These are phyloP conservation scores for Podospora conica DNA, from an alignment of 495 filamentous ascomycete genomes.

Conservation along the genomic window DNA sequence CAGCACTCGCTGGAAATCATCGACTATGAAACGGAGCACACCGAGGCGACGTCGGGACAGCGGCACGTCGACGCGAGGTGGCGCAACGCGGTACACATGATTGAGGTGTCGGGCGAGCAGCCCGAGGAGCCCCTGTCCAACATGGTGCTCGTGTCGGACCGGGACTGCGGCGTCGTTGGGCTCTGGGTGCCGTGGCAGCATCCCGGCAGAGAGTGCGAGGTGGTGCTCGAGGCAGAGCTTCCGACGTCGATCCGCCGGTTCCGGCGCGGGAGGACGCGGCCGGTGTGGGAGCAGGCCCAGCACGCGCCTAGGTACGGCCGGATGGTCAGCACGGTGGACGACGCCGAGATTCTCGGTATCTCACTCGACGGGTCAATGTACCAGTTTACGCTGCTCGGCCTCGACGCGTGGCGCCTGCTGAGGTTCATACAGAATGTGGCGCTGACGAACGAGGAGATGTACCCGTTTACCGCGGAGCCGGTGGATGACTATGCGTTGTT, in stretches of 20 bases:
- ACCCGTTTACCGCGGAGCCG: conserved; percentile 12
- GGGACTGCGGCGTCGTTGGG: conserved; percentile 42
- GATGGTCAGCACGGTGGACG: conserved; percentile 22
- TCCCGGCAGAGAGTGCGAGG: conserved; percentile 35
- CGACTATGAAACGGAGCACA: conserved; percentile 23
- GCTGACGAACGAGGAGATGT: conserved; percentile 19
- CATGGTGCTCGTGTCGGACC: conserved; percentile 43
- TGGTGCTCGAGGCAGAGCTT: conserved; percentile 48
- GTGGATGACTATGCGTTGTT: conserved; percentile 1
- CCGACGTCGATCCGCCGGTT: conserved; percentile 46
- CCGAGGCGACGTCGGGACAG: conserved; percentile 17
- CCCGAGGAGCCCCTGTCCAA: conserved; percentile 16
- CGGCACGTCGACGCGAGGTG: conserved; percentile 33
- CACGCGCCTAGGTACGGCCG: conserved; percentile 25
- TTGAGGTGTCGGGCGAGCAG: conserved; percentile 28
- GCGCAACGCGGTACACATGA: conserved; percentile 34
- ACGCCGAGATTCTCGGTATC: conserved; percentile 52
- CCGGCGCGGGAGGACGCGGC: conserved; percentile 36
- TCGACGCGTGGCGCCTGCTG: conserved; percentile 54
- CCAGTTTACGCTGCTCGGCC: conserved; percentile 51
- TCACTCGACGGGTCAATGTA: conserved; percentile 60
- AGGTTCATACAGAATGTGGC: conserved; percentile 58
- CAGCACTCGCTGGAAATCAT: conserved; percentile 43
- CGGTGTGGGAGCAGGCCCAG: conserved; percentile 32
- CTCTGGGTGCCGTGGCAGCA: conserved; percentile 43